Base-by-base conservation (phyloP, 2,329 filamentous ascomycete species). In the Elsinoe fawcettii region DNA sequence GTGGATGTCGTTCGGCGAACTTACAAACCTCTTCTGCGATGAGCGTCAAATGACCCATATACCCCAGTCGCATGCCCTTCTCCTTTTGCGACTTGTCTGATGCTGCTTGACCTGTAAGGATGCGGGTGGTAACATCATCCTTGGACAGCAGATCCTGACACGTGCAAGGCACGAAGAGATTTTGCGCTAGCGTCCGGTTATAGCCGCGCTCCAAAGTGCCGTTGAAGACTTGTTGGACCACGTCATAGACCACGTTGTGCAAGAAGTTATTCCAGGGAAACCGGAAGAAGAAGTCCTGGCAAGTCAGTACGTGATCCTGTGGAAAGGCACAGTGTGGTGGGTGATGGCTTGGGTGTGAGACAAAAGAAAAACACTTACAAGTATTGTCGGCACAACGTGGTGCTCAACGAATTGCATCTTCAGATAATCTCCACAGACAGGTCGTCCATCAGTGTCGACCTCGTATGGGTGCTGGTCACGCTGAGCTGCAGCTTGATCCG, bases 241-340 rank as follows among this genome's bases (percentile, higher is more conserved):
- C 91, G 70, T 99, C 93, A 69, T 99, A 99, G 49, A 99, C 93
- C 43, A 99, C 93, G 67, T 99, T 99, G 74, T 99, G 93, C 44
- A 99, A 80, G 69, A 99, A 99, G 71, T 99, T 99, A 73, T 99
- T 99, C 93, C 93, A 99, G 1, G 93, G 92, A 67, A 97, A 99
- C 59, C 87, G 84, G 77, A 99, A 99, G 75, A 99, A 99, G 76
- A 97, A 97, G 58, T 90, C 88, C 90, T 95, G 62, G 8, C 39
- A n/a, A 53, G 22, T 55, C 34, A 58, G 44, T 46, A 44, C 14
- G 25, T 16, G 16, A 3, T 3, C 46, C 32, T 23, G 34, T n/a
- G n/a, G n/a, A n/a, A n/a, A n/a, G n/a, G n/a, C n/a, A n/a, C n/a
- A n/a, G n/a, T n/a, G n/a, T n/a, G n/a, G n/a, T n/a, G n/a, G n/a